Percentiles rank a stretch among this genome's conserved stretches.
phyloP scores from a whole-genome alignment of 805 yeast species.

The Torulaspora delbrueckii region DNA sequence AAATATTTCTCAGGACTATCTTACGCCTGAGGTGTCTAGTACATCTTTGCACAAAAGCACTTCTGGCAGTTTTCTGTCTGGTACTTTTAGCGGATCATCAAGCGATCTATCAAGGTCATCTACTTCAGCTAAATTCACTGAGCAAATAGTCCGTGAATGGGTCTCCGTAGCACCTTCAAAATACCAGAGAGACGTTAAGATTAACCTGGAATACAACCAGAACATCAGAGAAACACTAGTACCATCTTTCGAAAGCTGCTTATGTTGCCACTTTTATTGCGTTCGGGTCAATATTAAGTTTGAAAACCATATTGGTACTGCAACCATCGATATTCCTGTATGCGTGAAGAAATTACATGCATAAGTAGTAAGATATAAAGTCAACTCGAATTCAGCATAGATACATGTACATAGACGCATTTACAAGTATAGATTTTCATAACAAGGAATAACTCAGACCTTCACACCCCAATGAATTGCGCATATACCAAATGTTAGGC shows the following conservation, averaged over 20 bases:
- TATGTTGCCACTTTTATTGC: slow-evolving; percentile 54
- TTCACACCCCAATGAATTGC: slow-evolving; percentile 95
- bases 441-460: slow-evolving; percentile 39
- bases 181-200: slow-evolving; percentile 32
- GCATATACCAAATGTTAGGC: slow-evolving; percentile 89
- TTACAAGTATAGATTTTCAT: slow-evolving; percentile 1
- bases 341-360: slow-evolving; percentile 33
- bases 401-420: slow-evolving; percentile 6
- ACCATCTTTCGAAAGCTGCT: slow-evolving; percentile 61
- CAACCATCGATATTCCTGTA: slow-evolving; percentile 37
- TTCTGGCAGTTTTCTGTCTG: slow-evolving; percentile 11
- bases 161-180: slow-evolving; percentile 30
- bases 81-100: slow-evolving; percentile 15
- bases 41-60: slow-evolving; percentile 9
- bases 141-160: slow-evolving; percentile 29
- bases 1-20: slow-evolving; percentile 12
- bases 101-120: slow-evolving; percentile 7
- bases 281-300: slow-evolving; percentile 46
- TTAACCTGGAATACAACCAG: slow-evolving; percentile 42
- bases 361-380: neutral
- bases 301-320: slow-evolving; percentile 34
- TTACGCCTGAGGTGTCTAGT: slow-evolving; percentile 12
- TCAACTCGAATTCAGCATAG: neutral
- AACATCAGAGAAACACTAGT: slow-evolving; percentile 47
- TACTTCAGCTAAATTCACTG: slow-evolving; percentile 19